Evolutionary conservation across 2,329 filamentous ascomycete species (phyloP).

Genomic region (Cytospora piceicola): DNA sequence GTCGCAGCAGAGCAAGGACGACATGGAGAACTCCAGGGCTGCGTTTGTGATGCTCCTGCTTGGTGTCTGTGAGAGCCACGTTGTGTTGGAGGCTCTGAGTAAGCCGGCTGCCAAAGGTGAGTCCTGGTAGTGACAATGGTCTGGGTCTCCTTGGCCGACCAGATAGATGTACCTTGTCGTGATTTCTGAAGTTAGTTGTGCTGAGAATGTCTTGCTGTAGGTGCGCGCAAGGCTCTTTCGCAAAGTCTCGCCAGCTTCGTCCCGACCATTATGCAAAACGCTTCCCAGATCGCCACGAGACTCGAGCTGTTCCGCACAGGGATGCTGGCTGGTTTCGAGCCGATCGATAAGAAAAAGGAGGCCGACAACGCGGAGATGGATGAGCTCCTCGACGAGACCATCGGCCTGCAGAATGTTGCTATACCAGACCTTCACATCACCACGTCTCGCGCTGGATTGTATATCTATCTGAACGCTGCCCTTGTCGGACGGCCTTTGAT

Average conservation of each 20-base stretch:
- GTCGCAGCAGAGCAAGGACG: constrained; percentile 50
- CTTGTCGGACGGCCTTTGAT: constrained; percentile 80
- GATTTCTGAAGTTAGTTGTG: neutral
- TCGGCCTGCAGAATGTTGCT: constrained; percentile 59
- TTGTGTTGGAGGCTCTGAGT: constrained; percentile 57
- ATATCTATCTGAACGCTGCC: constrained; percentile 81
- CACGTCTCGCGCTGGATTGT: constrained; percentile 80
- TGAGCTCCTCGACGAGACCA: constrained; percentile 60
- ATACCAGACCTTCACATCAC: constrained; percentile 69
- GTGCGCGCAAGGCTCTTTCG: constrained; percentile 52
- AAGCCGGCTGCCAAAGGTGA: constrained; percentile 58
- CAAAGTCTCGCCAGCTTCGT: constrained; percentile 58
- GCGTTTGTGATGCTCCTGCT: constrained; percentile 68
- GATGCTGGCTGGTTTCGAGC: constrained; percentile 59
- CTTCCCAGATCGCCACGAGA: constrained; percentile 51
- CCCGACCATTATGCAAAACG: constrained; percentile 56
- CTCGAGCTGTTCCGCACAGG: constrained; percentile 63
- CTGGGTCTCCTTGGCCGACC: constrained; percentile 33
- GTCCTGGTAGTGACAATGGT: constrained; percentile 33
- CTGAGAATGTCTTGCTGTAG: constrained; percentile 38
- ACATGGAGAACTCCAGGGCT: constrained; percentile 63
- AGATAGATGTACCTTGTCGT: constrained; percentile 12
- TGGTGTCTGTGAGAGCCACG: constrained; percentile 62
- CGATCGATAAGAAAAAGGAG: constrained; percentile 56
- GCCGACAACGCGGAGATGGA: constrained; percentile 56